Conservation (phyloP, 345 rosid genomes). For the Moricandia moricandioides region DNA sequence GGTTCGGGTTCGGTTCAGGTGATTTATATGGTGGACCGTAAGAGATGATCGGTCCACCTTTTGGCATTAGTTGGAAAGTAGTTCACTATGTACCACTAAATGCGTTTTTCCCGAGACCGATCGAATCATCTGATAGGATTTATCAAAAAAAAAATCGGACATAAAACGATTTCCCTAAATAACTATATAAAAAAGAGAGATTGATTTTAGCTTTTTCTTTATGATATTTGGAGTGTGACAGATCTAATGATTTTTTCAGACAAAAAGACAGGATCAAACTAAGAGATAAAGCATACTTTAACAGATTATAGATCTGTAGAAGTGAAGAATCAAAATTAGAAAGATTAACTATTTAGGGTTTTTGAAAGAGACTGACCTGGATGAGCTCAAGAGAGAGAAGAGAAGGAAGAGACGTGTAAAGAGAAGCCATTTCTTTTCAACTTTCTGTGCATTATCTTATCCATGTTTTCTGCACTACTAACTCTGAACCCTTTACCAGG, state of each 20-base stretch:
- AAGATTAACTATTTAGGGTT: not conserved
- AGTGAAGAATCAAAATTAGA: slow-evolving; percentile 2
- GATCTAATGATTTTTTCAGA: not conserved
- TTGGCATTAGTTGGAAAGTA: too few relatives aligned
- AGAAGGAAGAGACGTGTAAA: slow-evolving; percentile 53
- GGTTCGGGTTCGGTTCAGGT: too few relatives aligned
- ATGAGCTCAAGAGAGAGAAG: slow-evolving; percentile 68
- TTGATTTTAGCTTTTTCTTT: not conserved
- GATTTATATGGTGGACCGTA: too few relatives aligned
- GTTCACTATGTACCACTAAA: too few relatives aligned
- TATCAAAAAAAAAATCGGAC: too few relatives aligned
- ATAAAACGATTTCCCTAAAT: slow-evolving; percentile 76
- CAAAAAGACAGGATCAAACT: not conserved
- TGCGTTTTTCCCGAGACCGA: too few relatives aligned
- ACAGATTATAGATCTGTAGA: not conserved
- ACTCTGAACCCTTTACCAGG: not conserved
- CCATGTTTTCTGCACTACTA: slow-evolving; percentile 19
- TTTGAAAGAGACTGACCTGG: slow-evolving; percentile 44
- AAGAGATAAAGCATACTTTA: not conserved
- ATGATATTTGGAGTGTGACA: slow-evolving; percentile 1
- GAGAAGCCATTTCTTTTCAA: slow-evolving; percentile 77
- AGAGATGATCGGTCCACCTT: too few relatives aligned
- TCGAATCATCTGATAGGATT: too few relatives aligned
- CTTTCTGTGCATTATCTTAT: slow-evolving; percentile 67
- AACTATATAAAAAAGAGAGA: not conserved